Base-by-base conservation (phyloP, 306 rosid species). In the Myrica gale region DNA sequence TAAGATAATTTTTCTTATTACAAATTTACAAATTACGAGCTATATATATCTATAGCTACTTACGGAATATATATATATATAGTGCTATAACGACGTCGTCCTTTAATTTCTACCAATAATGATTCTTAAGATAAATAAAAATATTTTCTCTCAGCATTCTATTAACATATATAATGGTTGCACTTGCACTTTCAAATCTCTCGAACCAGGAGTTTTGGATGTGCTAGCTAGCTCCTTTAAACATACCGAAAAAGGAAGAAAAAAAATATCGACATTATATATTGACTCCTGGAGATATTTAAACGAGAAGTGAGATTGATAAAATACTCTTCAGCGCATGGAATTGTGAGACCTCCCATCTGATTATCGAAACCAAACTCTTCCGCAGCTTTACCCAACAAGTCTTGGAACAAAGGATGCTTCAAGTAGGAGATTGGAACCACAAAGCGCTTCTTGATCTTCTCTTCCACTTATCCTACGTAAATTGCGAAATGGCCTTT, bases 401-500 rank as follows among this genome's bases (percentile, higher is more conserved):
- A 17, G 10, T 68, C 68, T 23, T 84, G 90, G 26, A 82, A 87
- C 54, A 68, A 13, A 37, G 87, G 90, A 16, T 82, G 75, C 74
- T 80, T 84, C 87, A 84, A 82, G 75, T 80, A 82, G 8, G 77
- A 80, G 32, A 84, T 71, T 50, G 90, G 87, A 37, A 84, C 85
- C 80, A 84, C 88, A 50, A 84, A 87, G 32, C 88, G 45, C 71
- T 69, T 76, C 53, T 20, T n/a, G n/a, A n/a, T 75, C 45, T 52
- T 50, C 41, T 21, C 32, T 15, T 66, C 26, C 39, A 70, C 76
- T 7, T 81, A 82, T 5, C 84, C 84, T 10, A 86, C 86, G 39
- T 86, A 86, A 19, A 86, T 82, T 1, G 82, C 84, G 20, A 86
- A 86, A 81, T 86, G 90, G 5, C 82, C 90, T 44, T 74, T 84